These are phyloP conservation scores for Phialemonium atrogriseum DNA, from an alignment of 2,329 filamentous ascomycete species.

Conservation along the genomic window DNA sequence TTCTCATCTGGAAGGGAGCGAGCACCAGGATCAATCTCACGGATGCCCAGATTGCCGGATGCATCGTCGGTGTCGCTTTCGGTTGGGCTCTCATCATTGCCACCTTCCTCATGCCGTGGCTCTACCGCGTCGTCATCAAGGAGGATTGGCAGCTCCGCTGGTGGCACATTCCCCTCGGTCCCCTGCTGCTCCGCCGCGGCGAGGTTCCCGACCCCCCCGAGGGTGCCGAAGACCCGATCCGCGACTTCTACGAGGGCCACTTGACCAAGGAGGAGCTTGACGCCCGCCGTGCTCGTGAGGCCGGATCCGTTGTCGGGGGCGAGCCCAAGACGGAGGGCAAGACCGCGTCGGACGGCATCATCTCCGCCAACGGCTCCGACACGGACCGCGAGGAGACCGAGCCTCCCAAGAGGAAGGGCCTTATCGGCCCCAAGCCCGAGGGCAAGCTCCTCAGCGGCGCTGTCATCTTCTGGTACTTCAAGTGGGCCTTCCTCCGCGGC, in stretches of 20 bases:
- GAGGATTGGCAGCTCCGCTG: constrained; percentile 52
- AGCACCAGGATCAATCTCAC: constrained; percentile 37
- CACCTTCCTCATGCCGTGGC: constrained; percentile 49
- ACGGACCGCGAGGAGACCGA: constrained; percentile 5
- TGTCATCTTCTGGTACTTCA: constrained; percentile 35
- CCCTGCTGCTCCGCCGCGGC: constrained; percentile 38
- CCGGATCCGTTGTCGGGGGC: constrained; percentile 7
- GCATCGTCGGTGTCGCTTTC: constrained; percentile 44
- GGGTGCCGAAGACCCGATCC: constrained; percentile 30
- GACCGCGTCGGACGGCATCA: constrained; percentile 4
- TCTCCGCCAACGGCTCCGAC: constrained; percentile 2
- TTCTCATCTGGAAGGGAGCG: constrained; percentile 51
- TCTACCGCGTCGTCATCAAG: constrained; percentile 49
- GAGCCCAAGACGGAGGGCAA: constrained; percentile 18
- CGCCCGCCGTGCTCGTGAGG: constrained; percentile 23
- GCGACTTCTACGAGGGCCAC: constrained; percentile 49
- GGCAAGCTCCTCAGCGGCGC: constrained; percentile 32
- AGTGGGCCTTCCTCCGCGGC: constrained; percentile 38
- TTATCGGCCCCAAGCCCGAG: constrained; percentile 30
- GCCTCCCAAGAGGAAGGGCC: constrained; percentile 16
- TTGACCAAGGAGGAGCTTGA: constrained; percentile 45
- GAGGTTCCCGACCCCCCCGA: constrained; percentile 32
- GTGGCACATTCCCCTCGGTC: constrained; percentile 46
- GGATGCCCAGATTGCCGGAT: constrained; percentile 39
- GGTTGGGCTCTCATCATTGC: constrained; percentile 39